Conservation (phyloP, 306 rosid species). For the Dryas alaskensis region DNA sequence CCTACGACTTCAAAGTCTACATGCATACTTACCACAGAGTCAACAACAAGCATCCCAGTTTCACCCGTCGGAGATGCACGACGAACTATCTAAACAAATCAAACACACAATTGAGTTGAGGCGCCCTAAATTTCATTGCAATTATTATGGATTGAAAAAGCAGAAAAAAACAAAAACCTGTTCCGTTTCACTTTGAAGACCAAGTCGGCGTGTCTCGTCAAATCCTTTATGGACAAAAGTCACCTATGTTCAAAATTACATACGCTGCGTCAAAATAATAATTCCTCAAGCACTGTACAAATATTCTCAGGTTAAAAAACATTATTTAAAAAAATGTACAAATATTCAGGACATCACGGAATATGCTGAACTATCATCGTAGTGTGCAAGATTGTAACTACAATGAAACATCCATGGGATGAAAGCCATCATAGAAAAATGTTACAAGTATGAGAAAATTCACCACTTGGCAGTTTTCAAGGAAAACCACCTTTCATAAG, state of each 20-base stretch:
- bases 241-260: constrained; percentile 43
- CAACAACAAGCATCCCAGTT: constrained; percentile 99
- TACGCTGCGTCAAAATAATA: constrained; percentile 8
- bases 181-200: constrained; percentile 83
- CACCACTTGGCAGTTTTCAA: too few species aligned
- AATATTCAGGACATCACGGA: neutral
- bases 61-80: constrained; percentile 74
- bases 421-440: too few species aligned
- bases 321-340: too few species aligned
- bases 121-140: constrained; percentile 12
- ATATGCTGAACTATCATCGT: too few species aligned
- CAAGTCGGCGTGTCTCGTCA: constrained; percentile 95
- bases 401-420: too few species aligned
- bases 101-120: constrained; percentile 23
- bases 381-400: too few species aligned
- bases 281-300: neutral
- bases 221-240: constrained; percentile 97
- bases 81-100: constrained; percentile 66
- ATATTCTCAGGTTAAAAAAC: neutral
- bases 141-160: constrained; percentile 13
- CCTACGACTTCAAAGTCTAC: constrained; percentile 1
- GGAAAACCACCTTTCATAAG: too few species aligned
- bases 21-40: constrained; percentile 67
- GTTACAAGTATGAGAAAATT: too few species aligned
- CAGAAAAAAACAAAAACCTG: constrained; percentile 52